These are phyloP conservation scores for Trichosporon inkin DNA, from an alignment of 1,284 basidiomycete species.

Conservation along the genomic window DNA sequence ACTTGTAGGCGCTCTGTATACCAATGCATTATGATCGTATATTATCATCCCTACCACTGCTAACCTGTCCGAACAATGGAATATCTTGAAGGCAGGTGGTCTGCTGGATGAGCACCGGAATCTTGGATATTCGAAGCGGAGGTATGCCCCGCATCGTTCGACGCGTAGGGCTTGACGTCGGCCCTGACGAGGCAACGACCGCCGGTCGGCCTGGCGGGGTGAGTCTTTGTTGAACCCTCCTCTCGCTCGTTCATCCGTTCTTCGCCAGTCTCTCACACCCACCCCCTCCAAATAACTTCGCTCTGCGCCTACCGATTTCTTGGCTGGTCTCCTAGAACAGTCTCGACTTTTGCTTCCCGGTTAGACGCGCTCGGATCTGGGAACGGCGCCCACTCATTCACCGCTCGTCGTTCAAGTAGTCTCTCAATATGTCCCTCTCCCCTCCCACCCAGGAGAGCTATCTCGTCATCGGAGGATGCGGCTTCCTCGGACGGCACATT, in stretches of 20 bases:
- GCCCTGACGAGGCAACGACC: not conserved
- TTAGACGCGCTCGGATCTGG: too few species aligned
- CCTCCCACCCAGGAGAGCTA: constrained; percentile 39
- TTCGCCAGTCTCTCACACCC: too few species aligned
- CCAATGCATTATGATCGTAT: constrained; percentile 5
- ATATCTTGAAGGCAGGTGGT: too few species aligned
- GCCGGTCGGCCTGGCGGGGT: not conserved
- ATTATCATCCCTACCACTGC: not conserved
- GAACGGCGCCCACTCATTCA: not conserved
- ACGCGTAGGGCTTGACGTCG: not conserved
- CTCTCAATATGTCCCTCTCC: constrained; percentile 19
- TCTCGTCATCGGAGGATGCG: constrained; percentile 84
- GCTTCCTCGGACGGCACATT: constrained; percentile 86
- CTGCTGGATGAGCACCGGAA: not conserved
- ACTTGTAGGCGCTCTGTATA: not conserved
- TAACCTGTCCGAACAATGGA: too few species aligned
- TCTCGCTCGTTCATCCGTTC: not conserved
- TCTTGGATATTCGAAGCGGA: not conserved
- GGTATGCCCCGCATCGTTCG: constrained; percentile 6
- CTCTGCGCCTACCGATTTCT: too few species aligned
- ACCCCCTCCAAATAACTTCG: too few species aligned
- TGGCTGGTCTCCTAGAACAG: too few species aligned
- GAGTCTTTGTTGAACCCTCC: not conserved
- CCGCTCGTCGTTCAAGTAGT: not conserved
- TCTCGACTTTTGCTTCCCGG: too few species aligned